phyloP scores from a whole-genome alignment of 2,329 filamentous ascomycete genomes.

The Cladorrhinum sp. region DNA sequence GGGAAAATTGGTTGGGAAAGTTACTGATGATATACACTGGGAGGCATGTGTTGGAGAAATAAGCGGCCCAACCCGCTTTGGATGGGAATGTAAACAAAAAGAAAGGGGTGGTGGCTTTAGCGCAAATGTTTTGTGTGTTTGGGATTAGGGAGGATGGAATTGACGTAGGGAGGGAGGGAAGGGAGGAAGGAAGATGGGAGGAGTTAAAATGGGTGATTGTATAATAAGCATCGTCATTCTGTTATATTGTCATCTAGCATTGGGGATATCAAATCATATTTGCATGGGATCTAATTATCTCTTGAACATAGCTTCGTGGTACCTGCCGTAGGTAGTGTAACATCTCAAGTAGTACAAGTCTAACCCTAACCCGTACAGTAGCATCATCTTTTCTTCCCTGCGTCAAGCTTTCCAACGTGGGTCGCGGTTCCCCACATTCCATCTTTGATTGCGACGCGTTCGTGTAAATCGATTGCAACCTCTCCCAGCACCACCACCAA shows the following conservation, averaged over 20 bases:
- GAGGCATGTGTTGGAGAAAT: background rate
- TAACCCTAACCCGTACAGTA: slow-evolving; percentile 10
- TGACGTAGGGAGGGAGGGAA: background rate
- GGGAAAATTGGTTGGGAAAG: background rate
- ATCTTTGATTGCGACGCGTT: background rate
- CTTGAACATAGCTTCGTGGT: too few species aligned
- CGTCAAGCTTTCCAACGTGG: too few species aligned
- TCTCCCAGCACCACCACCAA: background rate
- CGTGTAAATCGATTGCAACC: background rate
- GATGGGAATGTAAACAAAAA: background rate
- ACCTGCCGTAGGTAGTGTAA: too few species aligned
- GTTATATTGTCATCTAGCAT: background rate
- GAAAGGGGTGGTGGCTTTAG: background rate
- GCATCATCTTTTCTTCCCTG: background rate
- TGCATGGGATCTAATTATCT: background rate
- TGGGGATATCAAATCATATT: background rate
- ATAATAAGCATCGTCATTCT: slow-evolving; percentile 1
- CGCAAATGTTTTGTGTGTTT: background rate
- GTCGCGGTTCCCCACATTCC: background rate
- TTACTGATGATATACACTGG: background rate
- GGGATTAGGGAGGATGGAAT: background rate
- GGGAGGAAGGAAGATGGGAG: background rate
- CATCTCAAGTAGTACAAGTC: too few species aligned
- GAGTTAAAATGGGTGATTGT: background rate
- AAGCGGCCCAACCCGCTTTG: background rate